A percentile compares a stretch with the other conserved stretches of the same genome.
Evolutionary conservation across 768 basidiomycete genomes (phyloP).

Genomic region (Boletus bicolor): DNA sequence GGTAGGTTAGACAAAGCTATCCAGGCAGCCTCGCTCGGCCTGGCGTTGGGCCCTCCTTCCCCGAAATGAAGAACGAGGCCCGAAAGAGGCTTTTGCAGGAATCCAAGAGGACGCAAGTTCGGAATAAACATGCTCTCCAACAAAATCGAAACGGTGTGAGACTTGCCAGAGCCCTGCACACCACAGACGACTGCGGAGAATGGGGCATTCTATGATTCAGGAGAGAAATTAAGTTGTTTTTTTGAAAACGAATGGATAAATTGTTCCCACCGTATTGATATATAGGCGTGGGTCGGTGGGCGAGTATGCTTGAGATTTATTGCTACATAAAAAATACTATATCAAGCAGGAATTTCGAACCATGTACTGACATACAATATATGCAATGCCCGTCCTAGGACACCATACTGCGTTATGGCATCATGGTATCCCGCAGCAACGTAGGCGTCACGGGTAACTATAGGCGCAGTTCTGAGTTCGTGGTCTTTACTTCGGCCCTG

Average conservation of each 20-base stretch:
- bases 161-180: slow-evolving; percentile 76
- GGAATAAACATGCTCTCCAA: slow-evolving; percentile 71
- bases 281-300: slow-evolving; percentile 55
- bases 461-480: slow-evolving; percentile 43
- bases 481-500: slow-evolving; percentile 31
- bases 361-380: slow-evolving; percentile 39
- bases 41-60: slow-evolving; percentile 55
- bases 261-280: slow-evolving; percentile 55
- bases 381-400: slow-evolving; percentile 48
- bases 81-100: slow-evolving; percentile 49
- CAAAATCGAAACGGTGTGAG: slow-evolving; percentile 65
- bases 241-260: not conserved
- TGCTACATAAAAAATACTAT: slow-evolving; percentile 23
- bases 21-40: slow-evolving; percentile 69
- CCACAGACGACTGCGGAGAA: slow-evolving; percentile 76
- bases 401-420: slow-evolving; percentile 55
- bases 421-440: slow-evolving; percentile 32
- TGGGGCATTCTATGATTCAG: slow-evolving; percentile 54
- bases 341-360: not conserved
- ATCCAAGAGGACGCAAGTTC: slow-evolving; percentile 46
- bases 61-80: slow-evolving; percentile 71
- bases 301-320: slow-evolving; percentile 27
- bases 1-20: slow-evolving; percentile 40
- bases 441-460: slow-evolving; percentile 52
- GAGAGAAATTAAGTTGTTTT: not conserved